Evolutionary conservation across 148 eudicot genomes (phyloP), one percentile per base, ranked within the genome.

Genomic region (Silene conica): DNA sequence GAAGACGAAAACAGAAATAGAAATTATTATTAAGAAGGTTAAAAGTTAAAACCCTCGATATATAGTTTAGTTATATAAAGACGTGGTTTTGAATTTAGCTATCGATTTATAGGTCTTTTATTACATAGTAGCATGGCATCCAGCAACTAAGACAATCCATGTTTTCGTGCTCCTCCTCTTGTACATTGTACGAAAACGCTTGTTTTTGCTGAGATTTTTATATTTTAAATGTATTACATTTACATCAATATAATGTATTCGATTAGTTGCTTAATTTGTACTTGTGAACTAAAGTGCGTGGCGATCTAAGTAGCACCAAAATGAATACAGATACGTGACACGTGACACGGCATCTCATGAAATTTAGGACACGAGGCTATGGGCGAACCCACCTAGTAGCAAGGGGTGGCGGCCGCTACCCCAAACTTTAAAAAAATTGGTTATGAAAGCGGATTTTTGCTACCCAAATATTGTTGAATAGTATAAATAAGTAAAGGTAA

Each of bases 191-290:
- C 69, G 69, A 58, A 60, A 67, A 67, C 20, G 11, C 7, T 46
- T 73, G 59, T 19, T 13, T 69, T 50, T 72, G 81, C 73, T 78
- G 81, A 67, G 77, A 78, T 73, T 9, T 63, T 11, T 41, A 34
- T 52, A 20, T 70, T 19, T 48, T 9, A 48, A 52, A 56, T 20
- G 62, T 26, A 19, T 22, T 20, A 45, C 9, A 43, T 19, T 7
- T 48, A 12, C 16, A 50, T 38, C 60, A 59, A n/a, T 3, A 31
- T 64, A 26, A 26, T 64, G 8, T n/a, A 66, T 6, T 2, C 12
- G 0, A 18, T 65, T 1, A 16, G 54, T 14, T 50, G 16, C 41
- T 66, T 34, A 38, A 34, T 50, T 70, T 69, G 55, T 69, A 69
- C 31, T 43, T 11, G 4, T 67, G 20, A 67, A 13, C 23, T 67